Conservation (phyloP, 2,329 filamentous ascomycete genomes). For the Aspergillus neotritici region DNA sequence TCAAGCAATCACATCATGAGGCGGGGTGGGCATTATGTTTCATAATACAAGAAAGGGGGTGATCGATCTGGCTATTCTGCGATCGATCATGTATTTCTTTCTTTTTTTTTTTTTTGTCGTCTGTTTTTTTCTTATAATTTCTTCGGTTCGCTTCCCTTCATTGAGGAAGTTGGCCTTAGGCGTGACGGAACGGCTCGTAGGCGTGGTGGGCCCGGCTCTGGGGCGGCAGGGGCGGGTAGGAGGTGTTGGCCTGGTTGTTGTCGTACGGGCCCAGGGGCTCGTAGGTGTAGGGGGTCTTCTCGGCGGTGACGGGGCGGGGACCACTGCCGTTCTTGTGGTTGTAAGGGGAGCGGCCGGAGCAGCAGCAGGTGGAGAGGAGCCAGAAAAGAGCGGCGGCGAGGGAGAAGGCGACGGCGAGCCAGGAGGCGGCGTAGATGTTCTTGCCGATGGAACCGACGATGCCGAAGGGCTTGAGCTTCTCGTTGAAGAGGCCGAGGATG, state of each 20-base stretch:
- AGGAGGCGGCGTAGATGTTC: conserved; percentile 65
- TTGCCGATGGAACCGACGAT: conserved; percentile 62
- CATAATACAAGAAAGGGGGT: no score
- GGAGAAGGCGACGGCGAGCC: conserved; percentile 74
- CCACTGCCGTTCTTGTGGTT: conserved; percentile 37
- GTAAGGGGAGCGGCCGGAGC: conserved; percentile 58
- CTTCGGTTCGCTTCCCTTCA: neutral
- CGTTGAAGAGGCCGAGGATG: conserved; percentile 63
- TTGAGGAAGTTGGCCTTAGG: conserved; percentile 17
- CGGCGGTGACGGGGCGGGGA: conserved; percentile 44
- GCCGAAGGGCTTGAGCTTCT: conserved; percentile 63
- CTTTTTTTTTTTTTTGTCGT: conserved; percentile 3
- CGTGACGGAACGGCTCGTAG: conserved; percentile 37
- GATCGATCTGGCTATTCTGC: no score
- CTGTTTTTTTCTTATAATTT: neutral
- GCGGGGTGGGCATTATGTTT: no score
- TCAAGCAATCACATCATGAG: no score
- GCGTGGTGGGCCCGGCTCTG: conserved; percentile 19
- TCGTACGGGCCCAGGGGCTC: conserved; percentile 45
- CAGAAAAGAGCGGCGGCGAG: conserved; percentile 78
- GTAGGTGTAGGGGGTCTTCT: conserved; percentile 59
- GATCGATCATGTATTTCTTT: neutral
- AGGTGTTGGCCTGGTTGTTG: conserved; percentile 20
- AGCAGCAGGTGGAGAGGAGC: conserved; percentile 89
- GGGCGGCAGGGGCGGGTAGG: conserved; percentile 26